Base-by-base conservation (phyloP, 2,329 filamentous ascomycete species). In the Coleophoma crateriformis region DNA sequence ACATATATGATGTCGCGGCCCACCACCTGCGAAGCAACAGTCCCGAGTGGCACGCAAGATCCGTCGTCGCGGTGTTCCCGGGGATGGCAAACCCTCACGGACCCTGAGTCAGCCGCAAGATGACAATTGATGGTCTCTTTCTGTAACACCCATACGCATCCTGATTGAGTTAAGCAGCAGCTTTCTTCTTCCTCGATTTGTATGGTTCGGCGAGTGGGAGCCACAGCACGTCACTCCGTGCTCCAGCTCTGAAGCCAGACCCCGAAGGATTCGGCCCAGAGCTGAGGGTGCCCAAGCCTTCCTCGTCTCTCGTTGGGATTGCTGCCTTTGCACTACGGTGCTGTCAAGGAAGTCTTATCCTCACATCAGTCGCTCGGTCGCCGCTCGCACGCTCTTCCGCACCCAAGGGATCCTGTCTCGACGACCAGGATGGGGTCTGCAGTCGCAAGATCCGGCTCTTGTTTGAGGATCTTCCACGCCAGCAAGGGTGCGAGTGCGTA, bases 381-480 rank as follows among this genome's bases (percentile, higher is more conserved):
- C 27, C 27, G 27, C 27, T 27, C 27, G 27, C 27, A 27, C 27
- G 27, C 27, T 3, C 27, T 27, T 27, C 27, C 27, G 27, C 27
- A 27, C 27, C 27, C 27, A 27, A 27, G 27, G 27, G 27, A 27
- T 27, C 27, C 27, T 3, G 27, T 27, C 3, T 27, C 6, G 38
- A 34, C 15, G 19, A 48, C 58, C 45, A 54, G 60, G 56, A 58
- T 60, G 37, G 49, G 50, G 55, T 60, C 59, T 60, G 55, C 27
- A 27, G 59, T 58, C 47, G 53, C 51, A 57, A 61, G 58, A 61
- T 61, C 55, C 53, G 17, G 41, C 55, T 51, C 52, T 54, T 56
- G 60, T 62, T 63, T 61, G 60, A 64, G 59, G 60, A 64, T 64
- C 61, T 58, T 53, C 56, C 54, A 56, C 53, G 49, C 45, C 46